Conservation (phyloP, 257 asterid genomes). For the Craterostigma plantagineum region DNA sequence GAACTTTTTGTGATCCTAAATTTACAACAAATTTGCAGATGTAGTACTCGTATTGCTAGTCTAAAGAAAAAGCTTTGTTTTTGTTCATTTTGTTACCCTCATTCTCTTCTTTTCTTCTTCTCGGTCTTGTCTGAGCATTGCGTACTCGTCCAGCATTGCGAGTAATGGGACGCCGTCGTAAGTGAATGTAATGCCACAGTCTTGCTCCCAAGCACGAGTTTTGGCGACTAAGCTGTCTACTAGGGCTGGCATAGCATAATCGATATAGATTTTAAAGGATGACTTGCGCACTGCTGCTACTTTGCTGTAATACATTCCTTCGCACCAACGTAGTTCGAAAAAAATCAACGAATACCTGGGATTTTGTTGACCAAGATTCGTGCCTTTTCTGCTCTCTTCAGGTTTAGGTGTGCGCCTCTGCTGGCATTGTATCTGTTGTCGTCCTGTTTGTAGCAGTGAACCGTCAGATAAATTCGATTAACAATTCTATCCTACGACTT, state of each 20-base stretch:
- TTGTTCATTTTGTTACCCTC: constrained; percentile 35
- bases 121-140: constrained; percentile 86
- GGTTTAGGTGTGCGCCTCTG: constrained; percentile 65
- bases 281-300: too few species aligned
- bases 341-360: constrained; percentile 37
- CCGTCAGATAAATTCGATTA: neutral
- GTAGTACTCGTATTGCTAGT: neutral
- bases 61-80: neutral
- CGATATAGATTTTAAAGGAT: neutral
- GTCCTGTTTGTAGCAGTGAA: constrained; percentile 49
- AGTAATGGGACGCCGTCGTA: constrained; percentile 98
- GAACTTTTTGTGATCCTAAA: constrained; percentile 44
- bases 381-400: constrained; percentile 74
- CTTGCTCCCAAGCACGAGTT: constrained; percentile 92
- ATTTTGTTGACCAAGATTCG: constrained; percentile 40
- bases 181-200: constrained; percentile 51
- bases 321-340: too few species aligned
- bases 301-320: too few species aligned
- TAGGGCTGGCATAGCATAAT: constrained; percentile 41
- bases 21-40: neutral
- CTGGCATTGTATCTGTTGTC: constrained; percentile 58
- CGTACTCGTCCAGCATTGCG: constrained; percentile 94
- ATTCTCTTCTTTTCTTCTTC: constrained; percentile 97
- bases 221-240: constrained; percentile 73
- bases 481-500: too few species aligned